phyloP scores from a whole-genome alignment of 176 grass and related monocot genomes.

The Oryza glaberrima region DNA sequence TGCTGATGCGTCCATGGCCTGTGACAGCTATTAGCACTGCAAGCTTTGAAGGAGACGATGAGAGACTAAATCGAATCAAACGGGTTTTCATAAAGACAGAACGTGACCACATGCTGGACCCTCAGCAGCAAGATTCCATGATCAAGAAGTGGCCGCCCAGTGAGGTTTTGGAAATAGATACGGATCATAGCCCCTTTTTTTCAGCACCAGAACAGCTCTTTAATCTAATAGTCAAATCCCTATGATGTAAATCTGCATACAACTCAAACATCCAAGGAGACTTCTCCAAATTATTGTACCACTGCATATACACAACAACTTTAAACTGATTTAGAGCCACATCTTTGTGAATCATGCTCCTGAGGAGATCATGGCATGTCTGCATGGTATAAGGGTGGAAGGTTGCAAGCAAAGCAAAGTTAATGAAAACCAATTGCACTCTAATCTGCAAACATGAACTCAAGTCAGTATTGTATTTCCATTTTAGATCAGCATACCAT shows the following conservation, averaged over 20 bases:
- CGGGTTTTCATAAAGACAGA: constrained; percentile 60
- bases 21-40: constrained; percentile 42
- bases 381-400: constrained; percentile 14
- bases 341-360: constrained; percentile 37
- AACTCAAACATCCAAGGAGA: constrained; percentile 3
- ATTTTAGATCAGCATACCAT: neutral
- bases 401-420: constrained; percentile 9
- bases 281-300: constrained; percentile 29
- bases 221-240: constrained; percentile 58
- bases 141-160: constrained; percentile 72
- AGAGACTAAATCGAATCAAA: constrained; percentile 45
- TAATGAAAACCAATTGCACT: neutral
- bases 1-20: constrained; percentile 67
- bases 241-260: constrained; percentile 44
- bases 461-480: constrained; percentile 5
- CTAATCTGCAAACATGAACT: constrained; percentile 12
- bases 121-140: constrained; percentile 71
- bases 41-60: constrained; percentile 43
- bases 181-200: constrained; percentile 77
- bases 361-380: constrained; percentile 16
- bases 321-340: constrained; percentile 31
- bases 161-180: constrained; percentile 61
- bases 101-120: constrained; percentile 58
- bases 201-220: constrained; percentile 57
- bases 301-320: constrained; percentile 12